Percentiles rank a stretch among this genome's conserved stretches.
Conservation (phyloP, 805 yeast species). For the Pichia nanzhaoensis region DNA sequence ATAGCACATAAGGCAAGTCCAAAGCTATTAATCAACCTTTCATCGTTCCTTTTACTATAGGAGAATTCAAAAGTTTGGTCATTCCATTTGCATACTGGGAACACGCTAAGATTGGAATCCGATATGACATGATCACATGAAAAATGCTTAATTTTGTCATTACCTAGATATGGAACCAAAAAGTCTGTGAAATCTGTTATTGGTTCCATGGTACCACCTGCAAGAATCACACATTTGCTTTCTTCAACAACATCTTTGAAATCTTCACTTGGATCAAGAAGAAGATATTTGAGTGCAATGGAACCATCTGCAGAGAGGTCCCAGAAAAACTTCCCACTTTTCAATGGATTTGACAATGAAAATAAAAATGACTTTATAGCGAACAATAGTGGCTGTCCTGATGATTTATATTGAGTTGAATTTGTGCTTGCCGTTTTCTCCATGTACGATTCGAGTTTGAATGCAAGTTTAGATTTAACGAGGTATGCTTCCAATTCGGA, state of each 20-base stretch:
- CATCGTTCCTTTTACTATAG: conserved; percentile 51
- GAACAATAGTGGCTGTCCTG: conserved; percentile 50
- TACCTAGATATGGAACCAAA: conserved; percentile 52
- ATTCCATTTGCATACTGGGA: conserved; percentile 35
- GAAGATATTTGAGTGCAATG: conserved; percentile 52
- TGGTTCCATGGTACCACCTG: conserved; percentile 97
- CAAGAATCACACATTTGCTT: conserved; percentile 64
- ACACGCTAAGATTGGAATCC: conserved; percentile 53
- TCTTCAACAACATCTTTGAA: conserved; percentile 61
- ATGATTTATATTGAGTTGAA: conserved; percentile 10
- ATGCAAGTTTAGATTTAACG: conserved; percentile 66
- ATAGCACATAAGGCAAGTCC: conserved; percentile 45
- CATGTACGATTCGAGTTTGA: conserved; percentile 71
- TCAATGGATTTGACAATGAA: conserved; percentile 63
- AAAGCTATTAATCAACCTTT: conserved; percentile 38
- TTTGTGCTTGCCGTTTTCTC: conserved; percentile 21
- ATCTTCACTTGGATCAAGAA: conserved; percentile 70
- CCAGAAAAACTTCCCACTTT: conserved; percentile 73
- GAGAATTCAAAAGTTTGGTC: conserved; percentile 51
- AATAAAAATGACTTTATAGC: conserved; percentile 58
- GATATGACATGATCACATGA: conserved; percentile 86
- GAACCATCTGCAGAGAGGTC: conserved; percentile 33
- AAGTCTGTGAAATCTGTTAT: conserved; percentile 59
- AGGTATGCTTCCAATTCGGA: conserved; percentile 61
- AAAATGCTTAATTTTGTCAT: conserved; percentile 41